phyloP scores from a whole-genome alignment of 345 rosid genomes.

The Turnera subulata region DNA sequence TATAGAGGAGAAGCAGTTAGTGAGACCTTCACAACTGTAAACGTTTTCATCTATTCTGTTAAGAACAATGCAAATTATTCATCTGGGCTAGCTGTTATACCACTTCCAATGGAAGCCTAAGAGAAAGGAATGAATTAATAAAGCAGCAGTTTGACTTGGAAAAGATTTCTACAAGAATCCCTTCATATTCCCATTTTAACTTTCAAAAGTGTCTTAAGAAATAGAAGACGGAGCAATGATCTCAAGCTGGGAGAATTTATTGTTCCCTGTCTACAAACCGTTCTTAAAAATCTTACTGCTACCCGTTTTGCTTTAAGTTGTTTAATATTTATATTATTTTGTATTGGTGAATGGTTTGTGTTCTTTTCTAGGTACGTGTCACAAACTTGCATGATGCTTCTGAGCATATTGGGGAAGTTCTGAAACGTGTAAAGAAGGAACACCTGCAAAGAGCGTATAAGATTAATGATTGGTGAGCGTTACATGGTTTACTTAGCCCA shows the following conservation, averaged over 20 bases:
- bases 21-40: too few species aligned
- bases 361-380: conserved; percentile 57
- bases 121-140: too few species aligned
- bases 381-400: conserved; percentile 85
- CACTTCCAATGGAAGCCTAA: too few species aligned
- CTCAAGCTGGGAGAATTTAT: neutral
- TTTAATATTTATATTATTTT: neutral
- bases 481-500: too few species aligned
- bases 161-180: too few species aligned
- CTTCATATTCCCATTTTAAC: neutral
- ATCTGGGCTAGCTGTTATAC: too few species aligned
- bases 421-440: conserved; percentile 84
- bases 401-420: conserved; percentile 86
- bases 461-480: conserved; percentile 75
- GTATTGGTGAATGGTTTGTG: neutral
- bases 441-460: conserved; percentile 85
- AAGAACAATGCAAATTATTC: too few species aligned
- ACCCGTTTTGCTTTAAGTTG: neutral
- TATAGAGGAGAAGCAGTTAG: too few species aligned
- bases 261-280: neutral
- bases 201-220: neutral
- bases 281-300: neutral
- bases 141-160: too few species aligned
- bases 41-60: too few species aligned
- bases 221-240: neutral